Evolutionary conservation across 768 basidiomycete species (phyloP), one percentile per base, ranked within the genome.

Genomic region (Rossbeevera mucosa): DNA sequence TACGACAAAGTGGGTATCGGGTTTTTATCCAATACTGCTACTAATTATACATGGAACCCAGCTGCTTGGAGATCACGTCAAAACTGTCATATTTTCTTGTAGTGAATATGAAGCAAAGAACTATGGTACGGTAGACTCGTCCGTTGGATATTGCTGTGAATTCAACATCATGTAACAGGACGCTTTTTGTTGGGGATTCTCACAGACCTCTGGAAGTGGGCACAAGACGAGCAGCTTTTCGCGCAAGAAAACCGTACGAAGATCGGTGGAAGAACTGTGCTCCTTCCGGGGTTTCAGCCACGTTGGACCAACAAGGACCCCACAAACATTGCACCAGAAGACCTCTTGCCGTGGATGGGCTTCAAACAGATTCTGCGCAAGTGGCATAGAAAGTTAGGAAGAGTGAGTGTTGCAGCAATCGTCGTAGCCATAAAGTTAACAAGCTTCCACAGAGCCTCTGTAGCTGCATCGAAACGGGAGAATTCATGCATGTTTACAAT

Each of bases 401-500:
- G 78, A 64, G 95, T 92, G 64, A 46, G 79, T 70, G 4, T 6
- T 48, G 29, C 12, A 42, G 2, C 25, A n/a, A 5, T 3, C n/a
- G 22, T 21, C 20, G 2, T 13, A 18, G 30, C 28, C 26, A 33
- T 41, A n/a, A 45, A 38, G 49, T 47, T 55, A 14, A 52, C 1
- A 13, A 18, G 21, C 26, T 30, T 33, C 53, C 29, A 18, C 62
- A 94, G 94, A 83, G 82, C 51, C 82, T 97, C 58, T 74, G 78
- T 18, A 86, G 83, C 28, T 93, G 88, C 64, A 86, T 97, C 55
- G 80, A 85, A 61, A 87, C 93, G 2, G 82, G 81, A 46, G 94
- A 94, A 63, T 98, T 94, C 67, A 95, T 97, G 89, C 93, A 93
- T 61, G 90, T 97, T 49, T 94, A 95, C 70, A 99, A 99, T 64